Conservation (phyloP, 306 rosid genomes). For the Cicer pinnatifidum region DNA sequence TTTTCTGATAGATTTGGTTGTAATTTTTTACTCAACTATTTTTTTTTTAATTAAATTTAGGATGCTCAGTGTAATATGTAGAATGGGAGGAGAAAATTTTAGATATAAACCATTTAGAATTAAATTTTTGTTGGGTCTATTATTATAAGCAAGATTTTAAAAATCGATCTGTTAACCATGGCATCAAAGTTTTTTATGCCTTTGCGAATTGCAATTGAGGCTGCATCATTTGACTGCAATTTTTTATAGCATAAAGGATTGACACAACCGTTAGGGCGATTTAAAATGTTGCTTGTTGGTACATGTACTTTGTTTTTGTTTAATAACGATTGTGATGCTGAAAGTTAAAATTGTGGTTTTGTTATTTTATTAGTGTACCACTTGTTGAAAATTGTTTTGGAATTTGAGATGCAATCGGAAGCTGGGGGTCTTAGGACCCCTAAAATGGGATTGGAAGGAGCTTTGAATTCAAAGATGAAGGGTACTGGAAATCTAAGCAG, state of each 20-base stretch:
- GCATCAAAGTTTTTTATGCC: not conserved
- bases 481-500: conserved; percentile 55
- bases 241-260: not conserved
- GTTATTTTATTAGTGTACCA: not conserved
- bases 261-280: not conserved
- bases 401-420: conserved; percentile 51
- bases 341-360: not conserved
- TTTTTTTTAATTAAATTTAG: not conserved
- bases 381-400: conserved; percentile 25
- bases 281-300: conserved; percentile 1
- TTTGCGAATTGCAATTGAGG: not conserved
- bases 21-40: not conserved
- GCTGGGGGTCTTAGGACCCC: conserved; percentile 40
- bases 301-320: not conserved
- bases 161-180: not conserved
- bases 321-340: conserved; percentile 8
- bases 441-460: conserved; percentile 39
- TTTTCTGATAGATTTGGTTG: not conserved
- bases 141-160: not conserved
- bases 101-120: conserved; percentile 34
- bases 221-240: not conserved
- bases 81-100: conserved; percentile 43
- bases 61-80: conserved; percentile 25
- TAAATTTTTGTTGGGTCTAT: not conserved
- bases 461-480: conserved; percentile 49